Evolutionary conservation across 352 stramenopile species (phyloP), one percentile per base, ranked within the genome.

Genomic region (Hyaloperonospora arabidopsidis): DNA sequence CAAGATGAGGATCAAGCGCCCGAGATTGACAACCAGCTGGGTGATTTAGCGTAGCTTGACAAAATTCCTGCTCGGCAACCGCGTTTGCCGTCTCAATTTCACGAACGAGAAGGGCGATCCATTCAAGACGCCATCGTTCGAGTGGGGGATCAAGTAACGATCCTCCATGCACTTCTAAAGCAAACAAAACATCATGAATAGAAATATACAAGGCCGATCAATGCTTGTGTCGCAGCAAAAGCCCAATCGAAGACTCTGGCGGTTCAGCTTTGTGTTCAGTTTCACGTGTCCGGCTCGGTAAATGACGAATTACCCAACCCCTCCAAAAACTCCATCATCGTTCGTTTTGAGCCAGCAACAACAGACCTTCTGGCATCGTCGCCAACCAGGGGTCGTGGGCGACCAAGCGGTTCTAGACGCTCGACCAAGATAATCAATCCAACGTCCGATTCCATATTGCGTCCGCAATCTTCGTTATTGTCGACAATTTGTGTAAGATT

Each of bases 101-200:
- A 43, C 14, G 17, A 43, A 43, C 36, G 36, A 43, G 36, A 43
- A 43, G 36, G 17, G 36, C 36, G 36, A 43, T 14, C 36, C 36
- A 14, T 18, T 18, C 7, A 38, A 38, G 32, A n/a, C n/a, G n/a
- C n/a, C n/a, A n/a, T n/a, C n/a, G n/a, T 38, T 13, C 32, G 32
- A 38, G 13, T 38, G 32, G 32, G 7, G 32, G 32, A 13, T 38
- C 32, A 38, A 13, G 7, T 38, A 38, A 13, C 32, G 32, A 38
- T 38, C 32, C 32, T 38, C 32, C 32, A 7, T 38, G 32, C 32
- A 13, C 7, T 38, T 38, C 32, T 13, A 13, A 13, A 38, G 13
- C 13, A 38, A 38, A 38, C 32, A 38, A 13, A 38, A n/a, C 32
- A 38, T 38, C 32, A 38, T 13, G 32, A 13, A 13, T 13, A 38